A percentile compares a stretch with the other conserved stretches of the same genome.
These are phyloP conservation scores for Thalassiosira allenii DNA, from an alignment of 352 stramenopile genomes.

Conservation along the genomic window DNA sequence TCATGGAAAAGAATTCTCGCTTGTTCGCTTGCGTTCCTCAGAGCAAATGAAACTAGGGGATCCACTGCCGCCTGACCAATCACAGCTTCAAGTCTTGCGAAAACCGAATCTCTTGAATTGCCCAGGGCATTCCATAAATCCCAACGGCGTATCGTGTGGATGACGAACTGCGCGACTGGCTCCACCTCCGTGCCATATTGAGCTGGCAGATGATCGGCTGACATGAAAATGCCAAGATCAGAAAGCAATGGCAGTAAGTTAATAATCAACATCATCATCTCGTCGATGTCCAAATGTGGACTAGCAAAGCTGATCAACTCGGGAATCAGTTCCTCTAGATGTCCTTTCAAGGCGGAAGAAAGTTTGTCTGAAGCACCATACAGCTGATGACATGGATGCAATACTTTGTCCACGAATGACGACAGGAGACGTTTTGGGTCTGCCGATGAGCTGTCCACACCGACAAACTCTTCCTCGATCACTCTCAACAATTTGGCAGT, in stretches of 20 bases:
- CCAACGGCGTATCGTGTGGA: neutral
- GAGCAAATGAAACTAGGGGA: slow-evolving; percentile 18
- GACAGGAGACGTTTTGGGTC: neutral
- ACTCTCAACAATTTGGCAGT: neutral
- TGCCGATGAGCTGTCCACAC: neutral
- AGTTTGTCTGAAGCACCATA: neutral
- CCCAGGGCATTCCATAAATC: slow-evolving; percentile 8
- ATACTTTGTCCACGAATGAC: slow-evolving; percentile 8
- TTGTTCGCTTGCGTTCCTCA: slow-evolving; percentile 17
- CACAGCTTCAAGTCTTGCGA: slow-evolving; percentile 8
- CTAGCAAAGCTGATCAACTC: neutral
- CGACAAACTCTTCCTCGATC: neutral
- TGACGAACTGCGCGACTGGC: neutral
- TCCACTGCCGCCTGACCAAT: neutral
- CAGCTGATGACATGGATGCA: neutral
- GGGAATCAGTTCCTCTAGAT: neutral
- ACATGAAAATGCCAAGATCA: slow-evolving; percentile 18
- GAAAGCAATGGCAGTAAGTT: slow-evolving; percentile 7
- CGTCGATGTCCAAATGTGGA: neutral
- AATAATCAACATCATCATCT: neutral
- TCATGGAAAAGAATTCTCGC: slow-evolving; percentile 26
- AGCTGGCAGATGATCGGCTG: neutral
- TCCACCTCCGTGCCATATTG: neutral
- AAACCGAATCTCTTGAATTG: neutral
- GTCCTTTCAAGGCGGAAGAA: neutral